Base-by-base conservation (phyloP, 2,329 filamentous ascomycete genomes). In the Pseudocercospora pini-densiflorae region DNA sequence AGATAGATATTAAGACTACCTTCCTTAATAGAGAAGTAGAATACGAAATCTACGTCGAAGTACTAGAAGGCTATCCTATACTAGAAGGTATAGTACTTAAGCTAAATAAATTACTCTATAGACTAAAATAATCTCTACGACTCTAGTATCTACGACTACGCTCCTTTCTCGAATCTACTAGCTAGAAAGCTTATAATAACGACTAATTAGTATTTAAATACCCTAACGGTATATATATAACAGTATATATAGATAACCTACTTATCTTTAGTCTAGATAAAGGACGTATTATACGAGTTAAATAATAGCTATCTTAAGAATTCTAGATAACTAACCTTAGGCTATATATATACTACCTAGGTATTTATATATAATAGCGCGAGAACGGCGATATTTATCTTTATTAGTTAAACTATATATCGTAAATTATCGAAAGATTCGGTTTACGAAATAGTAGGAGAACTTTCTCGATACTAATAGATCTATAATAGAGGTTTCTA, bases 161-260 rank as follows among this genome's bases (percentile, higher is more conserved):
- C 7, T 36, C 10, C 10, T 67, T 60, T 43, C 49, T 64, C 14
- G 33, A 55, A 24, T 31, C 45, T 24, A 24, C 19, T 16, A 33
- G 59, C 16, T 65, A 47, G 21, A 31, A 23, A 29, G 40, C 21
- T 12, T 45, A 27, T 27, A 45, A 47, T 16, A 9, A 54, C 9
- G 47, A 68, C 24, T 31, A 59, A 19, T 61, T 24, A 27, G 63
- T 68, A 8, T 68, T 68, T 49, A 45, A 61, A 21, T 10, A 61
- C n/a, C 23, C 23, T 14, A 16, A 66, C 2, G 16, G 49, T 1
- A 23, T 66, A 24, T 62, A 61, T 36, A 62, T 68, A 21, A 45
- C 33, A 21, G 24, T 69, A 29, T 69, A 69, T 54, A 62, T 69
- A 16, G 47, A 69, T 33, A 58, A 69, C 36, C 59, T 67, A n/a